Conservation (phyloP, 2,329 filamentous ascomycete genomes). For the Dryadomyces sulphureus region DNA sequence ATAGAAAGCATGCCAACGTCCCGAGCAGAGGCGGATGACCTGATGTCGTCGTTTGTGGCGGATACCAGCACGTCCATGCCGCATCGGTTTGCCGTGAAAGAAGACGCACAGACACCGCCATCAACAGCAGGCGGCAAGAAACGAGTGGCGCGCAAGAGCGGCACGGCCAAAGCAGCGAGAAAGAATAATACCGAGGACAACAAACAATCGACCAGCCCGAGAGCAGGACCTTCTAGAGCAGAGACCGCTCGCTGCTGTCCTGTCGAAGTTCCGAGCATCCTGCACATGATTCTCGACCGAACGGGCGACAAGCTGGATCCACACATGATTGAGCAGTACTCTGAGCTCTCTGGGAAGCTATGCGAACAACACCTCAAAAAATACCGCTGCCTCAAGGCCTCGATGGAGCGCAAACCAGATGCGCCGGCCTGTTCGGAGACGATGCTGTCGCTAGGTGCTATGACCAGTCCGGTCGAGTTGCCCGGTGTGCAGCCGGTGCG, state of each 20-base stretch:
- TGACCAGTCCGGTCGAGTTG: no score
- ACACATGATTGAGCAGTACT: conserved; percentile 8
- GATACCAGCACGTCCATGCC: not conserved
- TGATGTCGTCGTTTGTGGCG: not conserved
- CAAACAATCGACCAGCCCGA: not conserved
- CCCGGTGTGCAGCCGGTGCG: not conserved
- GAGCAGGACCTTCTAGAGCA: not conserved
- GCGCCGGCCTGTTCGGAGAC: not conserved
- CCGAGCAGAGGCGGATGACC: not conserved
- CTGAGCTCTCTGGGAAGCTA: not conserved
- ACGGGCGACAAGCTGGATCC: conserved; percentile 6
- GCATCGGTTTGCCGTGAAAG: not conserved
- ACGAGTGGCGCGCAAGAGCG: not conserved
- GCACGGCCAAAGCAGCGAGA: not conserved
- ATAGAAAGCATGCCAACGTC: not conserved
- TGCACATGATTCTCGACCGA: conserved; percentile 9
- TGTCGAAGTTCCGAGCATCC: conserved; percentile 7
- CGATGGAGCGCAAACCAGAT: not conserved
- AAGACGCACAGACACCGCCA: not conserved
- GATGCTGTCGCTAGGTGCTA: not conserved
- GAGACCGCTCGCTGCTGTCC: conserved; percentile 8
- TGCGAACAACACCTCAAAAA: conserved; percentile 5
- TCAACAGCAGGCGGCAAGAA: not conserved
- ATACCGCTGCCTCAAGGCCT: conserved; percentile 2
- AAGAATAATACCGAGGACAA: not conserved